phyloP scores from a whole-genome alignment of 2,329 filamentous ascomycete species.

The Diaporthe aspalathi region DNA sequence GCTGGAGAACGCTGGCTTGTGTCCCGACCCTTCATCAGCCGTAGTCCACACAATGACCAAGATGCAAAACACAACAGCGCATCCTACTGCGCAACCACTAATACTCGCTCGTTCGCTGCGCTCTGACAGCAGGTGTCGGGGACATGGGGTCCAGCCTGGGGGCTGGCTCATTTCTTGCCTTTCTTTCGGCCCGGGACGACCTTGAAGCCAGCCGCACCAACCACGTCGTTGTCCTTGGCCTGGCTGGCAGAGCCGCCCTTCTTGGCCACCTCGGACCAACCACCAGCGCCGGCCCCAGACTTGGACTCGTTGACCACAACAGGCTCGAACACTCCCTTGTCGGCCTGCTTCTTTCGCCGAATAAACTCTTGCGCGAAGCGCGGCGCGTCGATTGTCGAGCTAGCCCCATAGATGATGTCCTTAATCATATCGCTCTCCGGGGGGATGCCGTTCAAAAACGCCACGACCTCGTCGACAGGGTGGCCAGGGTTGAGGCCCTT shows the following conservation, averaged over 20 bases:
- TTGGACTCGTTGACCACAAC: conserved; percentile 63
- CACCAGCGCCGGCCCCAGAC: conserved; percentile 65
- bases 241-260: conserved; percentile 73
- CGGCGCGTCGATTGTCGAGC: conserved; percentile 90
- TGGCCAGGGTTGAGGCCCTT: conserved; percentile 72
- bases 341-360: conserved; percentile 90
- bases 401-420: conserved; percentile 87
- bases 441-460: conserved; percentile 75
- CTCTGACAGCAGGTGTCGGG: neutral
- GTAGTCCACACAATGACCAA: neutral
- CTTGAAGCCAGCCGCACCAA: conserved; percentile 76
- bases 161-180: conserved; percentile 72
- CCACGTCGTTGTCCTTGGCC: conserved; percentile 51
- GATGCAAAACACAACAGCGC: neutral
- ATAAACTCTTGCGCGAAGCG: conserved; percentile 96
- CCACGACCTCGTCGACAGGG: conserved; percentile 83
- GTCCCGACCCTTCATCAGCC: neutral
- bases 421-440: conserved; percentile 44
- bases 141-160: neutral
- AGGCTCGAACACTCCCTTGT: conserved; percentile 83
- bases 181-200: conserved; percentile 95
- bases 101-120: neutral
- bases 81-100: neutral
- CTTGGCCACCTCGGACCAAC: conserved; percentile 98
- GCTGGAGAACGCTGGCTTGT: neutral